Base-by-base conservation (phyloP, 352 stramenopile species). In the Globisporangium orthogonon region DNA sequence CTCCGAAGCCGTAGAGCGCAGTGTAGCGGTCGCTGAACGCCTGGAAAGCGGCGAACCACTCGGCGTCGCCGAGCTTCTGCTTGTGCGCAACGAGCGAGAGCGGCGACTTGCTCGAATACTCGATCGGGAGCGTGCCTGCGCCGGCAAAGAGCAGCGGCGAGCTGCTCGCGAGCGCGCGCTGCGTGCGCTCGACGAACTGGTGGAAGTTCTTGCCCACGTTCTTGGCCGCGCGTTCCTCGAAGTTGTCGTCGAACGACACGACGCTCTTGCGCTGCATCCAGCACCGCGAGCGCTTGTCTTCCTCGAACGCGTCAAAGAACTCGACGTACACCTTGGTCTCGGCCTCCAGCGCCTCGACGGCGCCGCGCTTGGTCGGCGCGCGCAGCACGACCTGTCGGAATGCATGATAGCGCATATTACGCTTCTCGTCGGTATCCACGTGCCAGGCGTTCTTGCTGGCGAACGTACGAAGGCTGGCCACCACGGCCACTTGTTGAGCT, bases 181-280 rank as follows among this genome's bases (percentile, higher is more conserved):
- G 78, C 37, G 78, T 89, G 61, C 69, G 66, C 54, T 85, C 75
- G 11, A 91, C 78, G 50, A 80, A 91, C 52, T 76, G 71, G 35
- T 74, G 71, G 62, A 91, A 91, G 55, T 77, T 89, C 64, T 89
- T 89, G 68, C 81, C 77, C 61, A 91, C 75, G 61, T 79, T 86
- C 73, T 89, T 89, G 23, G 73, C 86, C 53, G 81, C 81, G 56
- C 78, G 77, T 52, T 89, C 81, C 45, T 91, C 81, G 65, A 91
- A 91, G 41, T 56, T 63, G 54, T 91, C 81, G 28, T 80, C 66
- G 61, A 91, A 91, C 9, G 78, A 74, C 51, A 66, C 67, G 40
- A 91, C 74, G 39, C 84, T 87, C 57, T 88, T 91, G 61, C 87
- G 86, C 64, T 89, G 76, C 77, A 91, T 89, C 81, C 81, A 91